Conservation (phyloP, 2,329 filamentous ascomycete species). For the Pseudogymnoascus sp. region DNA sequence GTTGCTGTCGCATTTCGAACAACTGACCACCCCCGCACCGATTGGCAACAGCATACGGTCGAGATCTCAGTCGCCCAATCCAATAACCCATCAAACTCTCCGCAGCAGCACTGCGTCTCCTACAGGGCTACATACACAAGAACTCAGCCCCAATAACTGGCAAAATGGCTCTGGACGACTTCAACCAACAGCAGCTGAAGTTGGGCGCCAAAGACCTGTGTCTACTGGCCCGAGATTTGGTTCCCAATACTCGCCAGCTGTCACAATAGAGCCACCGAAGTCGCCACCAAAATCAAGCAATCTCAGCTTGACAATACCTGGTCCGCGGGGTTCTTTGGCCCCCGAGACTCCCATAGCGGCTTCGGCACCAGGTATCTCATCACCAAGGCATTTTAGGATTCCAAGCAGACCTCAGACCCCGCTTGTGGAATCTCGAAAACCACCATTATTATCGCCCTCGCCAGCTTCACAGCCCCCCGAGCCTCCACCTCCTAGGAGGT, state of each 20-base stretch:
- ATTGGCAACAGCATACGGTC: conserved; percentile 2
- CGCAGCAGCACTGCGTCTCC: not conserved
- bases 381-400: conserved; percentile 44
- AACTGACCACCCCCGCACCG: conserved; percentile 26
- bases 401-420: conserved; percentile 52
- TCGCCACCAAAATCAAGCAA: conserved; percentile 52
- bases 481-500: conserved; percentile 57
- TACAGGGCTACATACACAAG: not conserved
- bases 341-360: conserved; percentile 40
- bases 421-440: conserved; percentile 40
- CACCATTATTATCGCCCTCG: conserved; percentile 36
- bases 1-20: conserved; percentile 74
- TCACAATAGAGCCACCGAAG: conserved; percentile 63
- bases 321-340: conserved; percentile 29
- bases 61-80: conserved; percentile 9
- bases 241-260: conserved; percentile 47
- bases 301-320: conserved; percentile 23
- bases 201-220: not conserved
- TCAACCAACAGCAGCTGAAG: not conserved
- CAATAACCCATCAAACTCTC: not conserved
- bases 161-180: not conserved
- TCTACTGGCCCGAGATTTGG: not conserved
- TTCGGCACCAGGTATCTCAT: conserved; percentile 34
- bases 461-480: conserved; percentile 50
- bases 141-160: not conserved